phyloP scores from a whole-genome alignment of 2,329 filamentous ascomycete genomes.

The Graphilbum fragrans region DNA sequence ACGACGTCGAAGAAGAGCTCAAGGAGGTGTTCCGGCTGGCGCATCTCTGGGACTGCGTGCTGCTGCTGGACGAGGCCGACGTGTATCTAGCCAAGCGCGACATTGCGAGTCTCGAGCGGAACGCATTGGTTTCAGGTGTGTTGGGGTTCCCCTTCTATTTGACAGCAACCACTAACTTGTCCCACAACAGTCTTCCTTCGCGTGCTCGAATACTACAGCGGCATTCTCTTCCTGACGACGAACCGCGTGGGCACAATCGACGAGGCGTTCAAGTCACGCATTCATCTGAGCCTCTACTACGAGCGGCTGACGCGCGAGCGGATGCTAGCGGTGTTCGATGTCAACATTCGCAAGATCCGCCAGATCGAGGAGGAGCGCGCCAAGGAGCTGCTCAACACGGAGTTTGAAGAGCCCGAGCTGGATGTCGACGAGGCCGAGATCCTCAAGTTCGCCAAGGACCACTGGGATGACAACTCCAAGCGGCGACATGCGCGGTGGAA shows the following conservation, averaged over 20 bases:
- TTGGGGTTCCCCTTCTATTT: background rate
- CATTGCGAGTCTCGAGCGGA: slow-evolving; percentile 23
- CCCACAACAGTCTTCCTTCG: slow-evolving; percentile 18
- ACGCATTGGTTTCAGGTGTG: slow-evolving; percentile 11
- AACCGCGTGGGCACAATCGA: slow-evolving; percentile 28
- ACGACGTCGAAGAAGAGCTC: too few relatives aligned
- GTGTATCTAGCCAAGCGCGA: slow-evolving; percentile 10
- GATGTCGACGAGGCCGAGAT: background rate
- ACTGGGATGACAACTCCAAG: too few relatives aligned
- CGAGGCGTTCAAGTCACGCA: slow-evolving; percentile 25
- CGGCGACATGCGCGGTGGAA: slow-evolving; percentile 14
- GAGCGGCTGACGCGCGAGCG: slow-evolving; percentile 9
- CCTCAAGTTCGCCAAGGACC: too few relatives aligned
- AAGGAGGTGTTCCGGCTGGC: slow-evolving; percentile 68
- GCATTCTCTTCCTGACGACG: slow-evolving; percentile 27
- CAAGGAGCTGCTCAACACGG: background rate
- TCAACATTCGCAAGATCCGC: background rate
- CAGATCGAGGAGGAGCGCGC: background rate
- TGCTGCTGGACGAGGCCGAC: slow-evolving; percentile 61
- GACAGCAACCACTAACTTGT: background rate
- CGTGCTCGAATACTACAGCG: slow-evolving; percentile 22
- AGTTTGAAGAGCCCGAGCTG: background rate
- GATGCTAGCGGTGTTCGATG: background rate
- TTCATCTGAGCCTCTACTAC: slow-evolving; percentile 24
- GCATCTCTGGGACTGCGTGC: slow-evolving; percentile 58